Base-by-base conservation (phyloP, 2,329 filamentous ascomycete genomes). In the Diatrype stigma region DNA sequence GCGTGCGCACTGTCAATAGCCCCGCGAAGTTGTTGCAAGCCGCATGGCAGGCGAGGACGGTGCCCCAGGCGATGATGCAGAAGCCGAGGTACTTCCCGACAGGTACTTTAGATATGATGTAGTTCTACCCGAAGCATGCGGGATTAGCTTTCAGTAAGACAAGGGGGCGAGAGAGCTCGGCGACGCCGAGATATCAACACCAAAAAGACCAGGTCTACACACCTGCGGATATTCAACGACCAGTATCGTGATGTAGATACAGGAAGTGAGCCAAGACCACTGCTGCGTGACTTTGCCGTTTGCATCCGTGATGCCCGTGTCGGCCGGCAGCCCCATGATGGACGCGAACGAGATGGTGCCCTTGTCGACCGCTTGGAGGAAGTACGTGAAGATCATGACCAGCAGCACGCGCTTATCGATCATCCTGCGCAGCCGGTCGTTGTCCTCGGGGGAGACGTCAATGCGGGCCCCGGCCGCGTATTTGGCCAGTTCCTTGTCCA, bases 351-450 rank as follows among this genome's bases (percentile, higher is more conserved):
- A 81, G 61, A 87, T 70, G 0, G 84, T 87, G 23, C 82, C 83
- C 66, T 87, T 87, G 66, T 87, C 84, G 44, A 87, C 74, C 44
- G 82, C 79, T 62, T 88, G 87, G 21, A 90, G 69, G 62, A 90
- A 89, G 67, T 90, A 90, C 0, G 86, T 89, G 45, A 78, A 67
- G 51, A 90, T 78, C 87, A 91, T 90, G 64, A 90, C 74, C 2
- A 77, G 69, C 42, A 92, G 70, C 2, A 90, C 79, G 30, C 86
- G 79, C 54, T 73, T 77, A 67, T 90, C 85, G 57, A 90, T 87
- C 72, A 83, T 72, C 47, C 68, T 76, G 55, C 81, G 82, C 48
- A 91, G 73, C 28, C 85, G 73, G 37, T 69, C 74, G 66, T 81
- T 84, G 49, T 86, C 81, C 51, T 79, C 81, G 1, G 75, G 70